These are phyloP conservation scores for Groenewaldozyma sp. DNA, from an alignment of 1,139 yeast species.

Conservation along the genomic window DNA sequence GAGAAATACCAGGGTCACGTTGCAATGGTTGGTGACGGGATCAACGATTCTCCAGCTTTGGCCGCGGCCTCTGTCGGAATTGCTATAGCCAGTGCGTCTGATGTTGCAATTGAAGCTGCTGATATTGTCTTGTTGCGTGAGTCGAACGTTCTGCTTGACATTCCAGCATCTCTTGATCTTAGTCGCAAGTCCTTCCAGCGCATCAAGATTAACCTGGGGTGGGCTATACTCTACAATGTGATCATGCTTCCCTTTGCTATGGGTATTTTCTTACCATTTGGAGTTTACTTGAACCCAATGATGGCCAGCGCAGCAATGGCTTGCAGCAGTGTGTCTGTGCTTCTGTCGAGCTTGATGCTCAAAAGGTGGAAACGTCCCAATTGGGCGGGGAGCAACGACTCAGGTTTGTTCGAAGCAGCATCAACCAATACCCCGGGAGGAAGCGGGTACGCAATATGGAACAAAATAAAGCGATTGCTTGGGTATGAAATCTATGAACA, in stretches of 20 bases:
- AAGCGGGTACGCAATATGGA: too few species aligned
- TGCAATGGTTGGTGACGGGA: conserved; percentile 95
- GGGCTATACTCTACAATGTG: conserved; percentile 81
- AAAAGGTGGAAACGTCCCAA: conserved; percentile 26
- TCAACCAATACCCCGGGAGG: too few species aligned
- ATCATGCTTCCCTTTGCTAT: conserved; percentile 93
- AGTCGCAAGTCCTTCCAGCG: conserved; percentile 62
- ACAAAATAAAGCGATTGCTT: too few species aligned
- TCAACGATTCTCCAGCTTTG: conserved; percentile 92
- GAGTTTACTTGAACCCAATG: conserved; percentile 76
- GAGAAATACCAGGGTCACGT: conserved; percentile 29
- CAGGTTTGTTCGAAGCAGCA: too few species aligned
- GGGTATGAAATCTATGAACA: too few species aligned
- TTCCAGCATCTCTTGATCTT: conserved; percentile 64
- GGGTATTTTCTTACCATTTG: conserved; percentile 80
- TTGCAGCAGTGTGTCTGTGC: conserved; percentile 81
- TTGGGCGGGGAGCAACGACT: neutral
- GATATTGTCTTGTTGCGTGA: conserved; percentile 61
- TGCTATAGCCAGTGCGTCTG: conserved; percentile 88
- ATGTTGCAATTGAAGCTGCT: conserved; percentile 93
- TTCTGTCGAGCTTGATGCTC: conserved; percentile 64
- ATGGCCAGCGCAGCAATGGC: conserved; percentile 92
- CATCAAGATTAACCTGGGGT: conserved; percentile 69
- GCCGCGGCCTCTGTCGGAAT: conserved; percentile 85
- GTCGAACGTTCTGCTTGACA: conserved; percentile 46